Evolutionary conservation across 768 basidiomycete genomes (phyloP), one percentile per base, ranked within the genome.

Genomic region (Amanita polypyramis): DNA sequence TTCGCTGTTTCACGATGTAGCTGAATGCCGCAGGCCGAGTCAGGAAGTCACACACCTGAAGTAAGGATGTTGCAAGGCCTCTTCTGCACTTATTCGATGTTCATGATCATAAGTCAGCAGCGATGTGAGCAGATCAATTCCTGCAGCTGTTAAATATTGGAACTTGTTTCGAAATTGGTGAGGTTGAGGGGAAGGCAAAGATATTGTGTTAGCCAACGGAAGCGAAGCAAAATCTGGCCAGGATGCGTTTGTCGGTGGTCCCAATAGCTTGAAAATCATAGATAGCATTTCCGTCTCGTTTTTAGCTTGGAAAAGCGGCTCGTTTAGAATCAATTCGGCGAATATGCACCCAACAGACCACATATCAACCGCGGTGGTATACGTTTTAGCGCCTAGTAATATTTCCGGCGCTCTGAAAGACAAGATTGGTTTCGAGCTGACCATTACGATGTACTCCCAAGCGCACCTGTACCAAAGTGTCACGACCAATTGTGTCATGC

Each of bases 271-370:
- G 72, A 96, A 95, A 45, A 98, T 95, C 82, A 90, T 87, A 43
- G 79, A 77, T 41, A 98, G 71, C 52, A 98, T 80, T 59, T 99
- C 95, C 11, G 95, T 70, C 62, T 99, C 96, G 33, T 82, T 82
- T 59, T 94, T 85, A n/a, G 94, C 93, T 66, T 94, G 95, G 62
- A 98, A 92, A n/a, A 98, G 71, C 2, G 96, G 92, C 63, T 96
- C 92, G 54, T 93, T 93, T 55, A 95, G 72, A 57, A 99, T 79
- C 41, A 99, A 72, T 63, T 99, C 96, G 11, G 89, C 94, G 58
- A 98, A 97, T 55, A 99, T 97, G 70, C 96, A 99, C 6, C 96
- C 96, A 8, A 96, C 91, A 42, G 91, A 95, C 96, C 96, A 99
- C 77, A 98, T 80, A 62, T 99, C 96, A 49, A 99, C 79, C 0